Evolutionary conservation across 2,329 filamentous ascomycete genomes (phyloP), one percentile per base, ranked within the genome.

Genomic region (Curvularia eragrostidis): DNA sequence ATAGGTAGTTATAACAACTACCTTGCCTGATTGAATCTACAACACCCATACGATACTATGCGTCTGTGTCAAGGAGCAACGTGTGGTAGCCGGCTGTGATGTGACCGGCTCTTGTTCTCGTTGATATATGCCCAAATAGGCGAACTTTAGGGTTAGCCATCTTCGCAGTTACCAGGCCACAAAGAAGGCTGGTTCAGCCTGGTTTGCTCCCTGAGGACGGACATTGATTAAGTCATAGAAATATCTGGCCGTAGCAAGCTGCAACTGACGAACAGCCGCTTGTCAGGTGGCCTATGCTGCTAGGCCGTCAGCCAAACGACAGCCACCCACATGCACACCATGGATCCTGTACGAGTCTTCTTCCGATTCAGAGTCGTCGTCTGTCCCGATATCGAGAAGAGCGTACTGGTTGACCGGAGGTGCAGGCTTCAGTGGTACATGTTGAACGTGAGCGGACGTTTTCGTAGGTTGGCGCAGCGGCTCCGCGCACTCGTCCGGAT

Each of bases 401-500:
- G 71, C 60, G 64, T 74, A 71, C 59, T 71, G 67, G 64, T 64
- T 77, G 24, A 73, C 34, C 62, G 61, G 50, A 64, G 74, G 41
- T 21, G 61, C 55, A 2, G 66, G 48, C 38, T 70, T 71, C 32
- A 60, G 39, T 2, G 61, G 49, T 24, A 52, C n/a, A 28, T 52
- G 55, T 15, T 57, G 42, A n/a, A 54, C 46, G 2, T 62, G 47
- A 4, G 49, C 52, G 2, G 58, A 58, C 9, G 43, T 28, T 48
- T 57, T 73, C 39, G 42, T 24, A 24, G 59, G 63, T 15, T 49
- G 67, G 26, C 80, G 78, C 47, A 89, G 73, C 1, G 87, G 82
- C 54, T 84, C 82, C 36, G 85, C 84, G 70, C 91, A 96, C 65
- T 93, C 90, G 67, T 96, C 91, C 0, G 79, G 75, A 59, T 83